phyloP scores from a whole-genome alignment of 2,329 filamentous ascomycete genomes.

The Verticillium dahliae region DNA sequence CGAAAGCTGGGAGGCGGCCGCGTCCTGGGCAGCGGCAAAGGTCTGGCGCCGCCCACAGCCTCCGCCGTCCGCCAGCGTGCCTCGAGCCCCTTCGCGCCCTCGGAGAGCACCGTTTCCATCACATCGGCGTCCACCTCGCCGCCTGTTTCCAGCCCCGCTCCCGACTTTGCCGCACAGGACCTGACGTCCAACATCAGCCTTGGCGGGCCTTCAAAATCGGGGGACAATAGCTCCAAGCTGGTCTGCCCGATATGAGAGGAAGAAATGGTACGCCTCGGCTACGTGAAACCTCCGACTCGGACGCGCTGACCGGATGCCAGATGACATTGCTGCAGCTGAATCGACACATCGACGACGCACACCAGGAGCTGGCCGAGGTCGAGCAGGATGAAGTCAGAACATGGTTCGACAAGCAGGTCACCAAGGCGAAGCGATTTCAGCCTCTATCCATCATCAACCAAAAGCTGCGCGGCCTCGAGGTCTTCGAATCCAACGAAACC shows the following conservation, averaged over 20 bases:
- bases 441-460: conserved; percentile 87
- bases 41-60: conserved; percentile 60
- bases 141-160: conserved; percentile 52
- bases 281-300: not conserved
- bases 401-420: conserved; percentile 93
- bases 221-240: conserved; percentile 58
- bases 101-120: conserved; percentile 70
- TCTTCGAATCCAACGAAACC: conserved; percentile 87
- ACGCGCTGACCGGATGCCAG: conserved; percentile 36
- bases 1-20: conserved; percentile 88
- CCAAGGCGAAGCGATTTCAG: conserved; percentile 89
- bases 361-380: conserved; percentile 81
- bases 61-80: conserved; percentile 35
- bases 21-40: conserved; percentile 80
- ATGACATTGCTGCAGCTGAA: conserved; percentile 91
- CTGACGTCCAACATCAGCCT: conserved; percentile 76
- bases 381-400: conserved; percentile 93
- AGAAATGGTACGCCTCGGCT: conserved; percentile 68
- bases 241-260: conserved; percentile 97
- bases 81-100: conserved; percentile 45
- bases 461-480: conserved; percentile 85
- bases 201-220: conserved; percentile 44
- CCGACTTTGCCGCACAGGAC: conserved; percentile 66
- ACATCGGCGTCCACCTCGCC: conserved; percentile 66
- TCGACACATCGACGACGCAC: conserved; percentile 72